Percentiles rank a stretch among this genome's conserved stretches.
Conservation (phyloP, 345 rosid species). For the Brassica incana region DNA sequence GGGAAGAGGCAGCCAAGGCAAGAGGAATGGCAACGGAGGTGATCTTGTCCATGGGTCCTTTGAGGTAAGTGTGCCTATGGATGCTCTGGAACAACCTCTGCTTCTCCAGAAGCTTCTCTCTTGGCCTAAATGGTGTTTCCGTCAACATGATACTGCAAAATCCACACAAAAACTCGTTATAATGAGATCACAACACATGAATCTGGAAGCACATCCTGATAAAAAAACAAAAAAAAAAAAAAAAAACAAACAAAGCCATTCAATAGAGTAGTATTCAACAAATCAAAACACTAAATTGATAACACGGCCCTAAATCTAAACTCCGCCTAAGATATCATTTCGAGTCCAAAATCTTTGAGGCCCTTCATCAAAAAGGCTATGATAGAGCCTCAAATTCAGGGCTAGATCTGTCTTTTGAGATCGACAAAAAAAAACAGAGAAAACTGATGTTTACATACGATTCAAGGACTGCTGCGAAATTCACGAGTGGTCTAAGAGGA, state of each 20-base stretch:
- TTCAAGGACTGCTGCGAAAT: not conserved
- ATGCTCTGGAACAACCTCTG: constrained; percentile 76
- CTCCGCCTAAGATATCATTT: not conserved
- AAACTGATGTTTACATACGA: not conserved
- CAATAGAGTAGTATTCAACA: not conserved
- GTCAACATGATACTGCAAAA: constrained; percentile 53
- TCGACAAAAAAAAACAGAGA: not conserved
- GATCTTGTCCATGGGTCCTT: constrained; percentile 78
- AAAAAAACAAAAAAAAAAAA: not conserved
- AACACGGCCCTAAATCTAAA: too few relatives aligned
- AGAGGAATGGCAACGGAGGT: constrained; percentile 74
- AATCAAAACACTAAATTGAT: not conserved
- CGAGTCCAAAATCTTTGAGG: not conserved
- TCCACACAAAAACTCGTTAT: too few relatives aligned
- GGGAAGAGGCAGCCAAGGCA: constrained; percentile 58
- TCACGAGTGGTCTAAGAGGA: not conserved
- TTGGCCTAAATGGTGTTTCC: constrained; percentile 71
- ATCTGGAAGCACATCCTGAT: not conserved
- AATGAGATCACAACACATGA: not conserved
- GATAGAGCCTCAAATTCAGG: not conserved
- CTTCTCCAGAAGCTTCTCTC: constrained; percentile 80
- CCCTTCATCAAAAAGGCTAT: not conserved
- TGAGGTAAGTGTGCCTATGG: constrained; percentile 75
- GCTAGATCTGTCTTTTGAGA: constrained; percentile 11
- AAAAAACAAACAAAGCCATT: not conserved